These are phyloP conservation scores for Kwoniella dendrophila DNA, from an alignment of 768 basidiomycete genomes.

Conservation along the genomic window DNA sequence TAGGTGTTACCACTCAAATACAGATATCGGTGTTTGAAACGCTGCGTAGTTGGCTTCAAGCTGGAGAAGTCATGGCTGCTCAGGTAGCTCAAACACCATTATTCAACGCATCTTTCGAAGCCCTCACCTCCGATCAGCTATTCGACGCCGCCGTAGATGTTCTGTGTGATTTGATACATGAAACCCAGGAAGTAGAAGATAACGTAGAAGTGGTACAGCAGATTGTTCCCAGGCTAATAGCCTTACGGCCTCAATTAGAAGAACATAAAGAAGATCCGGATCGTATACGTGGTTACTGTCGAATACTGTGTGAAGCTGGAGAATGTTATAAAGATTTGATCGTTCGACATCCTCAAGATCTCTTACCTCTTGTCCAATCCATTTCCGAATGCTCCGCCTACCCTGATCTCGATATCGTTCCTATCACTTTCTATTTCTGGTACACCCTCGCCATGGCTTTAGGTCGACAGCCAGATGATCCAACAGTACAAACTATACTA, in stretches of 20 bases:
- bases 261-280: constrained; percentile 70
- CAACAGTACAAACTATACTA: constrained; percentile 62
- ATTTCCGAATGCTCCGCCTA: constrained; percentile 92
- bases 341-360: constrained; percentile 83
- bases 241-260: constrained; percentile 66
- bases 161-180: constrained; percentile 92
- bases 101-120: constrained; percentile 79
- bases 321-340: constrained; percentile 90
- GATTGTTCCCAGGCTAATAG: constrained; percentile 83
- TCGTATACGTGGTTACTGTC: constrained; percentile 81
- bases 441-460: constrained; percentile 91
- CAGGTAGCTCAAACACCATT: constrained; percentile 75
- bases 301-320: constrained; percentile 94
- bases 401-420: constrained; percentile 90
- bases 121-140: constrained; percentile 77
- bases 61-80: constrained; percentile 74
- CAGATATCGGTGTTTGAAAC: constrained; percentile 82
- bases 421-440: constrained; percentile 98
- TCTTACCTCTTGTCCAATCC: constrained; percentile 92
- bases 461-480: constrained; percentile 65
- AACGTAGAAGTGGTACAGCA: constrained; percentile 85
- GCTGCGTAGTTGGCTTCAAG: constrained; percentile 80
- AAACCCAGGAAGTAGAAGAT: constrained; percentile 95
- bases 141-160: constrained; percentile 92
- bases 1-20: constrained; percentile 78